These are phyloP conservation scores for Capillidium rhysosporum DNA, from an alignment of 371 early-diverging fungal genomes.

Conservation along the genomic window DNA sequence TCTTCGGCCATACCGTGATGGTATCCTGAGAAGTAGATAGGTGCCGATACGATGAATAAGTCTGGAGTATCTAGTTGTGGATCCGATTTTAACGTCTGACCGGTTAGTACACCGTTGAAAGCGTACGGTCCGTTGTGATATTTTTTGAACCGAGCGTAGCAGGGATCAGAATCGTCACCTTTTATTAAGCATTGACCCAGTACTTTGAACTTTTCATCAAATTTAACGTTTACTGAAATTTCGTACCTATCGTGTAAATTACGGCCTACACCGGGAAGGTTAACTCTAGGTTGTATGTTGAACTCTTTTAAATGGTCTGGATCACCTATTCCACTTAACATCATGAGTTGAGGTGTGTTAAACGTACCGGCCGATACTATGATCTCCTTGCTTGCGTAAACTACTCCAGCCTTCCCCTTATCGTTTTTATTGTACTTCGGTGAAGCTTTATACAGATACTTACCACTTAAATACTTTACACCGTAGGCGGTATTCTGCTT, in stretches of 20 bases:
- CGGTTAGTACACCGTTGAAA: slow-evolving; percentile 6
- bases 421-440: neutral
- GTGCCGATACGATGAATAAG: neutral
- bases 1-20: neutral
- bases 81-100: neutral
- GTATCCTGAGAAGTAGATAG: slow-evolving; percentile 3
- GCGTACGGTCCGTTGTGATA: neutral
- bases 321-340: slow-evolving; percentile 14
- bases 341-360: slow-evolving; percentile 12
- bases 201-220: neutral
- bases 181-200: neutral
- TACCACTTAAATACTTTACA: neutral
- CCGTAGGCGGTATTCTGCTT: neutral
- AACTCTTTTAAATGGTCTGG: neutral
- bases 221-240: neutral
- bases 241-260: slow-evolving; percentile 5
- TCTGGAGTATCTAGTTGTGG: neutral
- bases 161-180: neutral
- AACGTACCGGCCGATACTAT: slow-evolving; percentile 13
- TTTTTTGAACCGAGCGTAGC: neutral
- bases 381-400: slow-evolving; percentile 12
- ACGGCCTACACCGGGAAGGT: slow-evolving; percentile 5
- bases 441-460: neutral
- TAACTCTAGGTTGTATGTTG: neutral
- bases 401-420: neutral